Percentiles rank a stretch among this genome's conserved stretches.
These are phyloP conservation scores for Arxiozyma bovina DNA, from an alignment of 1,139 yeast genomes.

Conservation along the genomic window DNA sequence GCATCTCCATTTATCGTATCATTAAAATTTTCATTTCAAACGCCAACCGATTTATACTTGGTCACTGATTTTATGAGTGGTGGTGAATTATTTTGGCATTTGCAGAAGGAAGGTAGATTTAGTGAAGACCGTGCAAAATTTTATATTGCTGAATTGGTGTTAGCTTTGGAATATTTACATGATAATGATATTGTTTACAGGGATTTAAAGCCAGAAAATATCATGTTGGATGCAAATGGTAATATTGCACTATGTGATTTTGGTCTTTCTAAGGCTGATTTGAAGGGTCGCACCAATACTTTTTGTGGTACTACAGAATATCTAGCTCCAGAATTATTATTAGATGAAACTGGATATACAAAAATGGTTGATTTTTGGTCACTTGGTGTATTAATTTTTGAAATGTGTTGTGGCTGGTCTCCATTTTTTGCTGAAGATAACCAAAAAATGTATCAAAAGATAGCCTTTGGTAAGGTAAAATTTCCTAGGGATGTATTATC, in stretches of 20 bases:
- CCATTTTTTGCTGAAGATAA: slow-evolving; percentile 96
- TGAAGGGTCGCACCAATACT: slow-evolving; percentile 91
- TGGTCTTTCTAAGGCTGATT: slow-evolving; percentile 88
- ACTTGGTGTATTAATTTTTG: slow-evolving; percentile 69
- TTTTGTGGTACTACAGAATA: slow-evolving; percentile 97
- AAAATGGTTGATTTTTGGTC: slow-evolving; percentile 88
- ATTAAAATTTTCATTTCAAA: slow-evolving; percentile 88
- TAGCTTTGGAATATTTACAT: slow-evolving; percentile 87
- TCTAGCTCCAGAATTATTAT: slow-evolving; percentile 69
- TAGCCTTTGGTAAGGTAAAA: slow-evolving; percentile 94
- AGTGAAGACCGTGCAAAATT: slow-evolving; percentile 89
- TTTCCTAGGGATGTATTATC: slow-evolving; percentile 93
- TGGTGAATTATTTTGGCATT: slow-evolving; percentile 95
- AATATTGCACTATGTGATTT: slow-evolving; percentile 95
- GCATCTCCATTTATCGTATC: slow-evolving; percentile 90
- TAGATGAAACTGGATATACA: slow-evolving; percentile 78
- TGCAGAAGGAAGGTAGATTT: slow-evolving; percentile 92
- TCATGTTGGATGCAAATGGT: slow-evolving; percentile 88
- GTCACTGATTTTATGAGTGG: slow-evolving; percentile 98
- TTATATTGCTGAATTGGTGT: slow-evolving; percentile 87
- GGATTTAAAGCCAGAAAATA: slow-evolving; percentile 91
- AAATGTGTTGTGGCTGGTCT: slow-evolving; percentile 99
- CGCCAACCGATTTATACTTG: slow-evolving; percentile 80
- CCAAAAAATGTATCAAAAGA: slow-evolving; percentile 96
- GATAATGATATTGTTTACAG: slow-evolving; percentile 90